phyloP scores from a whole-genome alignment of 371 early-diverging fungal species.

The Gilbertella persicaria region DNA sequence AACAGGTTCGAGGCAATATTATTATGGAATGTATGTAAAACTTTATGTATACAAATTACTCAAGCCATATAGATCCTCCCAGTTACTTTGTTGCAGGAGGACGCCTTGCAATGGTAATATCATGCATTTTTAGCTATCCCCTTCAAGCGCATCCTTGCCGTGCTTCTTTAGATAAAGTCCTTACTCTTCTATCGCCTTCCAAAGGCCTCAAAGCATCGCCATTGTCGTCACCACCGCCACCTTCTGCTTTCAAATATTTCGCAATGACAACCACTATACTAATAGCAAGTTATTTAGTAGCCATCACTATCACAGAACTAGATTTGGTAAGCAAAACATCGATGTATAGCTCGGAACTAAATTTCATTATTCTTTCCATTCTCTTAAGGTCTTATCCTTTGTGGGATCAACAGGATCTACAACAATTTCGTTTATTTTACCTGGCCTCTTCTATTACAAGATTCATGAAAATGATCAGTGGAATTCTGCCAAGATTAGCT shows the following conservation, averaged over 20 bases:
- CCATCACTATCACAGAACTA: conserved; percentile 76
- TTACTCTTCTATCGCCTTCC: conserved; percentile 16
- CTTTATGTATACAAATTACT: neutral
- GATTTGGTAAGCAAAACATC: conserved; percentile 57
- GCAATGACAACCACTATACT: conserved; percentile 74
- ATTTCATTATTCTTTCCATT: neutral
- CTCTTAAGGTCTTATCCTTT: conserved; percentile 75
- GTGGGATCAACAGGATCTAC: conserved; percentile 99
- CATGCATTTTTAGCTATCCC: conserved; percentile 96
- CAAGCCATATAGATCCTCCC: conserved; percentile 54
- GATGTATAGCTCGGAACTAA: neutral
- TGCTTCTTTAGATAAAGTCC: conserved; percentile 87
- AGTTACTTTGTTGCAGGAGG: conserved; percentile 82
- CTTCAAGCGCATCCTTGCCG: conserved; percentile 97
- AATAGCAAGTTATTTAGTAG: conserved; percentile 67
- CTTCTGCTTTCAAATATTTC: conserved; percentile 58
- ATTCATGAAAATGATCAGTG: conserved; percentile 66
- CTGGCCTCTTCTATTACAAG: conserved; percentile 94
- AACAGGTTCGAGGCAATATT: conserved; percentile 84
- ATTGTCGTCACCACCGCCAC: conserved; percentile 38
- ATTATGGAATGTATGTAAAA: conserved; percentile 76
- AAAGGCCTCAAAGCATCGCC: conserved; percentile 32
- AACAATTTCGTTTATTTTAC: conserved; percentile 97
- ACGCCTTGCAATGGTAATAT: conserved; percentile 85
- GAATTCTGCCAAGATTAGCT: conserved; percentile 51